These are phyloP conservation scores for Marasmius tenuissimus DNA, from an alignment of 1,284 basidiomycete genomes.

Conservation along the genomic window DNA sequence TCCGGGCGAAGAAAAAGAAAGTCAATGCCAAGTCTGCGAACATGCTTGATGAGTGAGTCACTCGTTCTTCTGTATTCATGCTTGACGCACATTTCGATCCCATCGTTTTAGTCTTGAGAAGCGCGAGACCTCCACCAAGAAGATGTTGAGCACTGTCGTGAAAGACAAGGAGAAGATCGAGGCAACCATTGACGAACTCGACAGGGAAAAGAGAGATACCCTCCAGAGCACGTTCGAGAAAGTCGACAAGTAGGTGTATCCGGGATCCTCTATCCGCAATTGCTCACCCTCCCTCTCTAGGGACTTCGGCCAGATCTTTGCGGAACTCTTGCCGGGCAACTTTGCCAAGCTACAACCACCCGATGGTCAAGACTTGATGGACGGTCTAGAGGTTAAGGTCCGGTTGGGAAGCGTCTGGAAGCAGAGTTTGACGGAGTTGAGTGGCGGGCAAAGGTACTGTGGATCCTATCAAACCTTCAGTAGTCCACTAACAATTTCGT, in stretches of 20 bases:
- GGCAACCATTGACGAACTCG: slow-evolving; percentile 90
- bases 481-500: background rate
- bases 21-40: slow-evolving; percentile 95
- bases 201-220: slow-evolving; percentile 93
- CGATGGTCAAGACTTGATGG: slow-evolving; percentile 90
- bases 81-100: background rate
- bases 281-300: slow-evolving; percentile 35
- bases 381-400: slow-evolving; percentile 97
- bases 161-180: slow-evolving; percentile 98
- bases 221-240: slow-evolving; percentile 95
- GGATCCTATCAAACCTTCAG: background rate
- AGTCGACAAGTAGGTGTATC: slow-evolving; percentile 75
- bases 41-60: slow-evolving; percentile 88
- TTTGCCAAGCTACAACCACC: slow-evolving; percentile 95
- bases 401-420: slow-evolving; percentile 96
- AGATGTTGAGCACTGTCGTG: slow-evolving; percentile 87
- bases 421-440: slow-evolving; percentile 93
- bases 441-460: slow-evolving; percentile 90
- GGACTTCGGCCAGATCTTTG: slow-evolving; percentile 97
- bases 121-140: slow-evolving; percentile 83
- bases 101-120: slow-evolving; percentile 80
- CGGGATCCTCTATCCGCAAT: background rate
- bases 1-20: slow-evolving; percentile 91
- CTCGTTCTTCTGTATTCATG: background rate
- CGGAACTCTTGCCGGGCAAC: slow-evolving; percentile 93